Conservation (phyloP, 1,139 yeast genomes). For the Blastobotrys proliferans region DNA sequence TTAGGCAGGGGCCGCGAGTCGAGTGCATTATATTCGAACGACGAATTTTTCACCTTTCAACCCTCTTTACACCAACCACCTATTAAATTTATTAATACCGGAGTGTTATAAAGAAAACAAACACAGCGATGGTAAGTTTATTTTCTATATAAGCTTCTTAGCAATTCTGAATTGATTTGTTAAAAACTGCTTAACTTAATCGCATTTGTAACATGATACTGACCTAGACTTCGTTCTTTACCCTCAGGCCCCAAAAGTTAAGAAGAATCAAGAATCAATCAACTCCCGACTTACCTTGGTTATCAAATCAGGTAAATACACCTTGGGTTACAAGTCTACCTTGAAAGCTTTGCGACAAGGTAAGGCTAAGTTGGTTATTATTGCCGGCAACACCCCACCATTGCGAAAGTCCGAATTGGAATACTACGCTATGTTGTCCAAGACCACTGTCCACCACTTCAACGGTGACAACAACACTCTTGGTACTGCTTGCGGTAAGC, state of each 20-base stretch:
- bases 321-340: constrained; percentile 99
- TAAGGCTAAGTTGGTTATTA: constrained; percentile 96
- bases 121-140: constrained; percentile 97
- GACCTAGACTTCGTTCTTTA: not conserved
- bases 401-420: constrained; percentile 99
- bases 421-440: constrained; percentile 99
- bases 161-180: no score
- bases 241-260: constrained; percentile 85
- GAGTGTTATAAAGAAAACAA: constrained; percentile 59
- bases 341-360: constrained; percentile 98
- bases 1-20: no score
- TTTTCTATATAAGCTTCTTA: not conserved
- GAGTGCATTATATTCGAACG: no score
- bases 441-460: constrained; percentile 98
- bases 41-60: no score
- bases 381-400: constrained; percentile 99
- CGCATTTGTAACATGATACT: not conserved
- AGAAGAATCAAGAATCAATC: constrained; percentile 88
- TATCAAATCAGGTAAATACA: constrained; percentile 99
- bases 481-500: constrained; percentile 99
- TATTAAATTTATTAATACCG: constrained; percentile 48
- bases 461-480: constrained; percentile 99
- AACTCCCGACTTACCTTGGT: constrained; percentile 98
- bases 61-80: constrained; percentile 6
- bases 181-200: not conserved